phyloP scores from a whole-genome alignment of 768 basidiomycete species.

The Sutorius australiensis region DNA sequence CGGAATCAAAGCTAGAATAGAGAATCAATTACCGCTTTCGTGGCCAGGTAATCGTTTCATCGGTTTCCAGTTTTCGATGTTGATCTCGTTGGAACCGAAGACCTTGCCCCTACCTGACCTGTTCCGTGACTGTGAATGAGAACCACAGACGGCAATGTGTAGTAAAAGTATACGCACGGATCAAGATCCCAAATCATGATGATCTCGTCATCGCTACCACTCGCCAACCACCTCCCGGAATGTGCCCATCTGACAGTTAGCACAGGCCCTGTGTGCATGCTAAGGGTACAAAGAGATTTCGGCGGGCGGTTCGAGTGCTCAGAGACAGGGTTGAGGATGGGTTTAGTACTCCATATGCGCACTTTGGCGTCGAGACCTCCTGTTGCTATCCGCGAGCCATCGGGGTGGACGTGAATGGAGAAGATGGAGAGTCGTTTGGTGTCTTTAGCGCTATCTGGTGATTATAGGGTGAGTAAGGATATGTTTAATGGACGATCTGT shows the following conservation, averaged over 20 bases:
- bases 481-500: background rate
- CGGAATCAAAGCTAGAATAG: background rate
- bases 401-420: slow-evolving; percentile 91
- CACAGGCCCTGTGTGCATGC: slow-evolving; percentile 93
- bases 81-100: slow-evolving; percentile 94
- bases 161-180: slow-evolving; percentile 55
- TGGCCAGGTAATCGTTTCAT: slow-evolving; percentile 89
- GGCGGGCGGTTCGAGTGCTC: slow-evolving; percentile 69
- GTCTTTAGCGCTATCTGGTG: slow-evolving; percentile 43
- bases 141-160: background rate
- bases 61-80: slow-evolving; percentile 97
- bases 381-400: slow-evolving; percentile 94
- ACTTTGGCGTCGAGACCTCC: slow-evolving; percentile 95
- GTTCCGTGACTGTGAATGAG: slow-evolving; percentile 9
- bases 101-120: slow-evolving; percentile 81
- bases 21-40: slow-evolving; percentile 69
- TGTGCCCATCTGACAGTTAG: slow-evolving; percentile 91
- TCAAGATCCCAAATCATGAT: slow-evolving; percentile 98
- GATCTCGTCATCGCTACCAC: slow-evolving; percentile 93
- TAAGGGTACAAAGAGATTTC: slow-evolving; percentile 85
- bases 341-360: slow-evolving; percentile 95
- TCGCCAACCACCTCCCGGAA: slow-evolving; percentile 90
- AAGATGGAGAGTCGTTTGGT: slow-evolving; percentile 80
- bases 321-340: slow-evolving; percentile 75
- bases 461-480: background rate